Conservation (phyloP, 345 rosid species). For the Citrus hindsii region DNA sequence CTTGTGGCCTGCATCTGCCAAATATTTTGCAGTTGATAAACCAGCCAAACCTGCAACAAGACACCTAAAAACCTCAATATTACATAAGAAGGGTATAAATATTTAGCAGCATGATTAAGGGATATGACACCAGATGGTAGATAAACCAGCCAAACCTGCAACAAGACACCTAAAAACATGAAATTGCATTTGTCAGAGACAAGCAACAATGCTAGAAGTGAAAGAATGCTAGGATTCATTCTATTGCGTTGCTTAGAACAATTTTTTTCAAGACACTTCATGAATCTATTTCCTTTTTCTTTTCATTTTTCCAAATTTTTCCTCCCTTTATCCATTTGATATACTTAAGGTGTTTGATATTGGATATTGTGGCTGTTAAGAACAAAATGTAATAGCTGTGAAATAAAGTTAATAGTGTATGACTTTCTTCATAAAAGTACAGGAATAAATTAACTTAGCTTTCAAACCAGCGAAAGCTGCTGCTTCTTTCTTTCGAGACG, state of each 20-base stretch:
- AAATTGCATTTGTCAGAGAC: background rate
- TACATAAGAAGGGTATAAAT: background rate
- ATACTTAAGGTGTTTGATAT: no score
- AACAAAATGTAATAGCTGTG: no score
- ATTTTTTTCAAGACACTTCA: no score
- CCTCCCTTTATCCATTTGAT: background rate
- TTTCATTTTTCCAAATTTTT: background rate
- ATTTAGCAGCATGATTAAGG: no score
- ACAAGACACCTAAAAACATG: background rate
- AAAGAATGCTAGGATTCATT: background rate
- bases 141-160: conserved; percentile 92
- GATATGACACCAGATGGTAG: conserved; percentile 35
- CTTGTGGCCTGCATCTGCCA: conserved; percentile 93
- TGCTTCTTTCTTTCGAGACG: no score
- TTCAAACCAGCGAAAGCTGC: no score
- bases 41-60: conserved; percentile 81
- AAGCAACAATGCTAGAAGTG: background rate
- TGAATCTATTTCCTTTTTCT: no score
- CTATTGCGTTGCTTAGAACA: background rate
- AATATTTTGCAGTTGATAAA: conserved; percentile 85
- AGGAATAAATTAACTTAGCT: no score
- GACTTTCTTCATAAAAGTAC: no score
- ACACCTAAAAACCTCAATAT: background rate
- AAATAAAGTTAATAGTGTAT: no score
- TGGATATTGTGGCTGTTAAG: no score